A percentile compares a stretch with the other conserved stretches of the same genome.
These are phyloP conservation scores for Verticillium alfalfae DNA, from an alignment of 2,329 filamentous ascomycete species.

Conservation along the genomic window DNA sequence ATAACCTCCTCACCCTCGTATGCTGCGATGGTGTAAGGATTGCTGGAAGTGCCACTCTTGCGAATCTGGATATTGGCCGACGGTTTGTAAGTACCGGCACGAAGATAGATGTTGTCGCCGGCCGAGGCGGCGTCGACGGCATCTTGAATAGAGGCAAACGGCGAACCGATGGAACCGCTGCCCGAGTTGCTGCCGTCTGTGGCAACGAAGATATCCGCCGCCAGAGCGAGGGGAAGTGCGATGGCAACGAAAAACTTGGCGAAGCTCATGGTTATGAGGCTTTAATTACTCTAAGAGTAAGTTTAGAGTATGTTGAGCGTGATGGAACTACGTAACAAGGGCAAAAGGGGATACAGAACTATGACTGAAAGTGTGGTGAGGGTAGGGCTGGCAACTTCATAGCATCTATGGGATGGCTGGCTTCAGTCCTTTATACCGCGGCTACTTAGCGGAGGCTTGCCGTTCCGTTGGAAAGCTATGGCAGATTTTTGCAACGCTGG, in stretches of 20 bases:
- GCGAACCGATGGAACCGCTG: slow-evolving; percentile 29
- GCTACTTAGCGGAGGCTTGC: background rate
- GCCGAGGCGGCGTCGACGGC: slow-evolving; percentile 37
- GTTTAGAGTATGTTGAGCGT: too few relatives aligned
- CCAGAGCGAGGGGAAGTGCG: slow-evolving; percentile 11
- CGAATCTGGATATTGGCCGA: slow-evolving; percentile 41
- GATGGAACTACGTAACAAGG: background rate
- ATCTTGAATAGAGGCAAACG: slow-evolving; percentile 38
- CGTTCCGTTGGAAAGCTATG: background rate
- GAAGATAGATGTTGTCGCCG: slow-evolving; percentile 31
- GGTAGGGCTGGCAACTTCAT: background rate
- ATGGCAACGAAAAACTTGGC: slow-evolving; percentile 8
- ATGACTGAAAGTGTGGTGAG: background rate
- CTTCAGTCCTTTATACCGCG: background rate
- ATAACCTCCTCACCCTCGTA: slow-evolving; percentile 37
- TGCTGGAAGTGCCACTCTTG: slow-evolving; percentile 30
- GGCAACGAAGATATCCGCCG: slow-evolving; percentile 36
- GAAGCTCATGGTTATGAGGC: slow-evolving; percentile 4
- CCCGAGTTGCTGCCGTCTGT: slow-evolving; percentile 30
- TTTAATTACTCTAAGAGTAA: too few relatives aligned
- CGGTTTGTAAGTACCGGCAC: slow-evolving; percentile 30
- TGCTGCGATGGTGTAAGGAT: slow-evolving; percentile 33
- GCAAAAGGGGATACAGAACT: background rate
- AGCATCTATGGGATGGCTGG: background rate
- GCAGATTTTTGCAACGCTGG: background rate